These are phyloP conservation scores for Psilocybe tampanensis DNA, from an alignment of 768 basidiomycete species.

Conservation along the genomic window DNA sequence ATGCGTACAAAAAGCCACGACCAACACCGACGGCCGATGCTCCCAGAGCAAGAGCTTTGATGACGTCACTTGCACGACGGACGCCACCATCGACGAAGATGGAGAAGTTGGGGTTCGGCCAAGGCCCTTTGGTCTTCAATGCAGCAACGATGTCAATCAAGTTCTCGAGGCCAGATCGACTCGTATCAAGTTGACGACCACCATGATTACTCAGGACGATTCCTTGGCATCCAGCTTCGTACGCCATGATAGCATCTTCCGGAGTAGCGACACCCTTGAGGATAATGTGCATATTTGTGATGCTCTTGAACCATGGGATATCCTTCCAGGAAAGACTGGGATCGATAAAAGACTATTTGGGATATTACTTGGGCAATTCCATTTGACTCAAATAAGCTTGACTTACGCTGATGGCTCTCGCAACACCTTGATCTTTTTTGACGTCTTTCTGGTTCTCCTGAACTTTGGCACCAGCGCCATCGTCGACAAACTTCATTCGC, in stretches of 20 bases:
- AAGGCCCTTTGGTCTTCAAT: constrained; percentile 54
- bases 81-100: constrained; percentile 43
- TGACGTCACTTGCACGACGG: constrained; percentile 78
- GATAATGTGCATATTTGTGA: constrained; percentile 54
- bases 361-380: background rate
- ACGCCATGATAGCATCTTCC: constrained; percentile 23
- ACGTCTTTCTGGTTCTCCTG: constrained; percentile 55
- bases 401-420: constrained; percentile 86
- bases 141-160: constrained; percentile 67
- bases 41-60: constrained; percentile 78
- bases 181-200: constrained; percentile 44
- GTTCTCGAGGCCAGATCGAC: constrained; percentile 72
- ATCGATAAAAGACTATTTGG: constrained; percentile 84
- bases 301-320: constrained; percentile 75
- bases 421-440: constrained; percentile 88
- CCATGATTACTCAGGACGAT: constrained; percentile 25
- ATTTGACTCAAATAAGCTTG: background rate
- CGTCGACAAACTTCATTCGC: constrained; percentile 92
- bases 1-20: constrained; percentile 85
- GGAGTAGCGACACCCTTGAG: constrained; percentile 23
- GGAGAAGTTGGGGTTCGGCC: constrained; percentile 69
- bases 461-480: constrained; percentile 55
- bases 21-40: constrained; percentile 74
- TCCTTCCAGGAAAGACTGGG: constrained; percentile 86
- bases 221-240: constrained; percentile 23